Base-by-base conservation (phyloP, 1,284 basidiomycete species). In the Farysia itapuensis region DNA sequence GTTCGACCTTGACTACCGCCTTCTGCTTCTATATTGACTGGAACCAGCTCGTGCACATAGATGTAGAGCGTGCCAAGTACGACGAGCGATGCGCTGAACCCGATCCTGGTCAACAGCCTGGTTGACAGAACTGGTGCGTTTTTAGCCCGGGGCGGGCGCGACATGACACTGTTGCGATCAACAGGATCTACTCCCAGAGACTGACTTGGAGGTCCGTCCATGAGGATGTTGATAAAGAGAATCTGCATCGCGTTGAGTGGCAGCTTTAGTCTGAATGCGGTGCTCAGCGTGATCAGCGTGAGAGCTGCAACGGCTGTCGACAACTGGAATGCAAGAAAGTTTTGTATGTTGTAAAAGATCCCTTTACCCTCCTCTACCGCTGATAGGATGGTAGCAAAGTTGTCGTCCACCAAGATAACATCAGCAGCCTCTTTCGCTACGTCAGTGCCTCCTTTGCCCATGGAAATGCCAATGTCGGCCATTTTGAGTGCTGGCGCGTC, bases 191-290 rank as follows among this genome's bases (percentile, higher is more conserved):
- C 94, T 38, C 94, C 94, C 33, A 98, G 82, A 37, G 89, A 91
- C 78, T 96, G 93, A 74, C 89, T 91, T 2, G 93, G 93, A 13
- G 93, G 93, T n/a, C 92, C 94, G 70, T 97, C 93, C 93, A 96
- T 96, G 39, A 97, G 83, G 74, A 97, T 96, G 79, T 97, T 97
- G 77, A 97, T 96, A 77, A 96, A 97, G 19, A 98, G 81, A 67
- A 98, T 97, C 78, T 97, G 93, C 92, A 97, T 97, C 3, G 94
- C 87, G 75, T 98, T 98, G 58, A 98, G 82, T 13, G 93, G 94
- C 72, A 94, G 92, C 66, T 85, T 86, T 37, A 96, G 81, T 14
- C 88, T 85, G 63, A 96, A 84, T 72, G 92, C 82, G 13, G 93
- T 97, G 71, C 88, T 91, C 39, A 96, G 81, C 4, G 92, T 93